A percentile compares a stretch with the other conserved stretches of the same genome.
Conservation (phyloP, 331 rosid genomes). For the Acacia concinna region DNA sequence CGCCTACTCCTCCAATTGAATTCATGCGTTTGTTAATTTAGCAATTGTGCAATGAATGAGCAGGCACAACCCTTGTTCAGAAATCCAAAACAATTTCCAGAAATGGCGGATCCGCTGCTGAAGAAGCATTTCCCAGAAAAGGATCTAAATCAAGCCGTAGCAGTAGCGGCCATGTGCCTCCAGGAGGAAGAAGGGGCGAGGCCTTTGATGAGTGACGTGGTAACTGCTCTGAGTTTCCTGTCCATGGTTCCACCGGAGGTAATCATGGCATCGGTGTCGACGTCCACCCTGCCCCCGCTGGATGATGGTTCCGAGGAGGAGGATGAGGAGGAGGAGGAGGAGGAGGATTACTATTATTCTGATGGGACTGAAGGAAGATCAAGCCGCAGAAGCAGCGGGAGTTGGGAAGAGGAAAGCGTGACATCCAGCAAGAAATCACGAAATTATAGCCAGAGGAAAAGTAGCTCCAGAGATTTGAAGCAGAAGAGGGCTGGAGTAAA, state of each 20-base stretch:
- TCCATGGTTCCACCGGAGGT: slow-evolving; percentile 39
- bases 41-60: not conserved
- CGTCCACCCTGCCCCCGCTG: slow-evolving; percentile 16
- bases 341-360: not conserved
- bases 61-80: slow-evolving; percentile 93
- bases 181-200: slow-evolving; percentile 86
- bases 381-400: slow-evolving; percentile 33
- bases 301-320: not conserved
- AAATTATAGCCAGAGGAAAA: not conserved
- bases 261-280: slow-evolving; percentile 33
- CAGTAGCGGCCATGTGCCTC: slow-evolving; percentile 89
- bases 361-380: not conserved
- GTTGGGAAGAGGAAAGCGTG: slow-evolving; percentile 30
- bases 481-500: slow-evolving; percentile 1
- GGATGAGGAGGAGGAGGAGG: not conserved
- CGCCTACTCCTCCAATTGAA: not conserved
- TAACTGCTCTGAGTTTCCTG: slow-evolving; percentile 70
- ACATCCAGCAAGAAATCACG: slow-evolving; percentile 25
- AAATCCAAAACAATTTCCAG: slow-evolving; percentile 76
- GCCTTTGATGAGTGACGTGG: slow-evolving; percentile 82
- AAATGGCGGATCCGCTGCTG: slow-evolving; percentile 76
- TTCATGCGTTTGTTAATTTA: not conserved
- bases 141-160: slow-evolving; percentile 89
- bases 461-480: not conserved
- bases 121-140: slow-evolving; percentile 63